phyloP scores from a whole-genome alignment of 2,329 filamentous ascomycete species.

The Mycosphaerella arachidis region DNA sequence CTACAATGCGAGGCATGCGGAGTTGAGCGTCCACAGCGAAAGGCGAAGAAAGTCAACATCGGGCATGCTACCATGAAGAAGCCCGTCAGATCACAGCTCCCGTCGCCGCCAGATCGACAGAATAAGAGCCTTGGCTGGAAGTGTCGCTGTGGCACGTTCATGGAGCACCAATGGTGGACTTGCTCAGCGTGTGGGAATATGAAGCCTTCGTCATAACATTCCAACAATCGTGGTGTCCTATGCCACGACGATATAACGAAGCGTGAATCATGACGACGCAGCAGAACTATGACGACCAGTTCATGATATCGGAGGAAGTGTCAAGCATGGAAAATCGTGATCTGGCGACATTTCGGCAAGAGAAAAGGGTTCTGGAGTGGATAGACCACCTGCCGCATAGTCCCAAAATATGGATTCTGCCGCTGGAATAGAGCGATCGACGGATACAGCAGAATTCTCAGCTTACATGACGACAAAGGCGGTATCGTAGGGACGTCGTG shows the following conservation, averaged over 20 bases:
- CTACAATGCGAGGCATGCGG: slow-evolving; percentile 59
- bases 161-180: slow-evolving; percentile 63
- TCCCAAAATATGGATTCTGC: background rate
- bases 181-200: slow-evolving; percentile 57
- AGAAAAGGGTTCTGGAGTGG: background rate
- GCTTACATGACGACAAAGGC: background rate
- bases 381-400: background rate
- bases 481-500: too few species aligned
- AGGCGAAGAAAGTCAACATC: slow-evolving; percentile 25
- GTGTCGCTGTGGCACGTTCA: slow-evolving; percentile 58
- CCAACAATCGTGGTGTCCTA: background rate
- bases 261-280: background rate
- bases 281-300: background rate
- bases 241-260: background rate
- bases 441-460: background rate
- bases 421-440: background rate
- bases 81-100: background rate
- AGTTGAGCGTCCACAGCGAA: slow-evolving; percentile 48
- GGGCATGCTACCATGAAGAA: background rate
- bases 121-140: slow-evolving; percentile 54
- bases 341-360: background rate
- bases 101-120: slow-evolving; percentile 29
- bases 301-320: background rate
- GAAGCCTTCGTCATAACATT: slow-evolving; percentile 48
- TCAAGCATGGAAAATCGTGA: too few species aligned